Evolutionary conservation across 371 early-diverging fungal species (phyloP), one percentile per base, ranked within the genome.

Genomic region (Blakeslea trispora): DNA sequence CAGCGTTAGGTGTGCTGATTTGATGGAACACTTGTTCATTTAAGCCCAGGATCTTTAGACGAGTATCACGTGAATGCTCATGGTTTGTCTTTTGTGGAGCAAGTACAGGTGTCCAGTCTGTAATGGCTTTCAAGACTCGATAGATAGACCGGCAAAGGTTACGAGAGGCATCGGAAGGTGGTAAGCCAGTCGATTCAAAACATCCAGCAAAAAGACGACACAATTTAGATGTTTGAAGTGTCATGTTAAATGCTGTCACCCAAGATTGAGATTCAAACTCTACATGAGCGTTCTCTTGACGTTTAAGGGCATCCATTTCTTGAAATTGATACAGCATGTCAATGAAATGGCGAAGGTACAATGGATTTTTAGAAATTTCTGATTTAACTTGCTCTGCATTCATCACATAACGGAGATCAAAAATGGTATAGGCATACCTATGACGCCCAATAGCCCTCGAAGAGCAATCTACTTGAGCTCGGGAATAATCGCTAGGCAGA

Each of bases 231-330:
- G 87, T 84, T 53, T 89, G 91, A 41, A 91, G 64, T 5, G 92
- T 90, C 28, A 91, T 85, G 57, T 93, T 93, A 69, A 96, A 96
- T 0, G 95, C 93, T 57, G 87, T 80, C 11, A 92, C 81, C 97
- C 96, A 96, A 1, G 89, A 84, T 23, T 90, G 85, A 10, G 87
- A 79, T 69, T 97, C 98, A 55, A 88, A 97, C 69, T 94, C 95
- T 8, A 97, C 88, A 59, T 97, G 98, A 15, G 80, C 74, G 14
- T 80, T 72, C 2, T 76, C 68, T 18, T 88, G 82, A 21, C 96
- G 90, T 18, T 72, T 69, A 51, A 91, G 84, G 3, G 94, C 91
- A 61, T 95, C 89, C 94, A 96, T 95, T 15, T 90, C 96, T 68
- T 97, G 97, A 71, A 94, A 92, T 42, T 94, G 83, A 19, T 79